These are phyloP conservation scores for Mycena haematopus DNA, from an alignment of 768 basidiomycete genomes.

Conservation along the genomic window DNA sequence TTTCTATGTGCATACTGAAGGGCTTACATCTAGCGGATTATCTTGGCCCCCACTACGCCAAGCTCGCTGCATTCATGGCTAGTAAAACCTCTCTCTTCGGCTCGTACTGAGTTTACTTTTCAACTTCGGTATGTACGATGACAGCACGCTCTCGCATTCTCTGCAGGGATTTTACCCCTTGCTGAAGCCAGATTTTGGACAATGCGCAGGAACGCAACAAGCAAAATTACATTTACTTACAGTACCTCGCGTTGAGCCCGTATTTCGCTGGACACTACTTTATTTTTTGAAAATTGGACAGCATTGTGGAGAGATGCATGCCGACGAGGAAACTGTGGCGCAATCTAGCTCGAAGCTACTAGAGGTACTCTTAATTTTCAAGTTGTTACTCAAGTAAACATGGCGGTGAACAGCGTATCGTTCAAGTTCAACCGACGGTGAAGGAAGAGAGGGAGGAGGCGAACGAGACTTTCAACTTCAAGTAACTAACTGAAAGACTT, in stretches of 20 bases:
- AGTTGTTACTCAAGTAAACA: conserved; percentile 1
- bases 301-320: conserved; percentile 12
- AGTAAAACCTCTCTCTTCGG: conserved; percentile 15
- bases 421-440: neutral
- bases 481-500: too few relatives aligned
- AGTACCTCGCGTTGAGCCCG: conserved; percentile 20
- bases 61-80: conserved; percentile 14
- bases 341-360: conserved; percentile 4
- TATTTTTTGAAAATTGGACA: conserved; percentile 10
- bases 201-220: conserved; percentile 11
- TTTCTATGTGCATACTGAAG: neutral
- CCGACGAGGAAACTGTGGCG: conserved; percentile 9
- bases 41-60: conserved; percentile 15
- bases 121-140: conserved; percentile 17
- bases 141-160: conserved; percentile 3
- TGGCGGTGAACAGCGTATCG: conserved; percentile 5
- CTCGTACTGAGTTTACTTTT: conserved; percentile 21
- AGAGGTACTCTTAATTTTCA: conserved; percentile 11
- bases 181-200: conserved; percentile 3
- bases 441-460: neutral
- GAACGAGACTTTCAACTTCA: too few relatives aligned
- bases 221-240: conserved; percentile 11
- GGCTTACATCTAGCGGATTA: conserved; percentile 1
- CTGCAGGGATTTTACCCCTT: conserved; percentile 12
- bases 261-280: conserved; percentile 14